Percentiles rank a stretch among this genome's conserved stretches.
Conservation (phyloP, 345 rosid genomes). For the Arabidopsis suecica region DNA sequence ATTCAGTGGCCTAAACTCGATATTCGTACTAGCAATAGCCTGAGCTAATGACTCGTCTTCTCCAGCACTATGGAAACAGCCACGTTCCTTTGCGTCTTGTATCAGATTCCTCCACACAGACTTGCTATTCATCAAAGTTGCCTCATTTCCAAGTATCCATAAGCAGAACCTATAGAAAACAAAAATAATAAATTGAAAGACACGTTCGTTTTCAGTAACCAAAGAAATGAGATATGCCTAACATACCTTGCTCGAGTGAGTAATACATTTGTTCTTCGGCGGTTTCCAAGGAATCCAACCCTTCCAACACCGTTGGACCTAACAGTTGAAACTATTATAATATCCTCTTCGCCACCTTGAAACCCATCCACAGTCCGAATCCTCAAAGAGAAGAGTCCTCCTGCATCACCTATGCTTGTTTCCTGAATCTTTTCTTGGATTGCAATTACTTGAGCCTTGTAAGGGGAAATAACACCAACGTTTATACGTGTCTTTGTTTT, state of each 20-base stretch:
- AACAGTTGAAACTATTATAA: constrained; percentile 56
- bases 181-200: background rate
- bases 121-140: constrained; percentile 44
- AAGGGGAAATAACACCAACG: constrained; percentile 56
- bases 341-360: constrained; percentile 60
- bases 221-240: background rate
- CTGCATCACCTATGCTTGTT: constrained; percentile 28
- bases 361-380: constrained; percentile 55
- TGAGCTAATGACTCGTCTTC: constrained; percentile 44
- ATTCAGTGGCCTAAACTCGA: constrained; percentile 28
- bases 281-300: constrained; percentile 49
- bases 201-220: background rate
- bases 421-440: constrained; percentile 49
- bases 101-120: constrained; percentile 50
- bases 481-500: constrained; percentile 34
- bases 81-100: constrained; percentile 44
- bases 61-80: constrained; percentile 44
- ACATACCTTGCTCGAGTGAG: constrained; percentile 52
- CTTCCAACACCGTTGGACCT: constrained; percentile 46
- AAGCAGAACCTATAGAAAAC: constrained; percentile 45
- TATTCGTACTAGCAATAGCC: constrained; percentile 31
- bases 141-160: constrained; percentile 57
- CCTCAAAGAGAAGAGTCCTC: constrained; percentile 41
- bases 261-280: constrained; percentile 44
- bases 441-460: constrained; percentile 52